Evolutionary conservation across 23 red algal genomes (phyloP), one percentile per base, ranked within the genome.

Genomic region (Gracilaria gracilis): DNA sequence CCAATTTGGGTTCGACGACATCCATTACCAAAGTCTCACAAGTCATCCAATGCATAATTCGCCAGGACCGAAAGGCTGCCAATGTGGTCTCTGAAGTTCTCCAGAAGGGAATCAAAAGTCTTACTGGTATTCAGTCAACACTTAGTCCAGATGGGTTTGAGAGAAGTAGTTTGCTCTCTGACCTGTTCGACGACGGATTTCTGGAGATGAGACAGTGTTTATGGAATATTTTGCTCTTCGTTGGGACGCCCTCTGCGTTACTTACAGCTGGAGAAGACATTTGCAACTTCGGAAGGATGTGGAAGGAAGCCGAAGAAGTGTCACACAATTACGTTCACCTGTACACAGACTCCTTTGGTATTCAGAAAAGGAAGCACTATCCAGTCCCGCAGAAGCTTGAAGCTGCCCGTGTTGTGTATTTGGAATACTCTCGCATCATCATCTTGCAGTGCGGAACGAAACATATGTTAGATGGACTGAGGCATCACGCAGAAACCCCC

Each of bases 401-500:
- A 71, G 24, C 48, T 20, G 55, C 75, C 29, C 89, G 89, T n/a
- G 15, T 84, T 79, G n/a, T 20, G 15, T 84, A 74, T 78, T 42
- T 92, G n/a, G 78, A 92, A 42, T 78, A 76, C 66, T 42, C 79
- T 54, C 89, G 89, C 9, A 24, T 92, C 28, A 84, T 92, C 54
- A 74, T 84, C 4, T 20, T 71, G 67, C 78, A 24, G 9, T 77
- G 72, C 27, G 38, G 40, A 46, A 34, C 50, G 23, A 4, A 77
- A 0, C 9, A 51, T 5, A 28, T 77, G 1, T 50, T 51, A n/a
- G 39, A 51, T 19, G 50, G 72, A 77, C 42, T 77, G 8, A 77
- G 34, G 46, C 72, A 77, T 49, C 72, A 55, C 5, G 9, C 47
- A 19, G 46, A 48, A 11, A 73, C 49, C 34, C 16, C 84, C 7